Evolutionary conservation across 306 rosid genomes (phyloP), one percentile per base, ranked within the genome.

Genomic region (Dicorynia guianensis): DNA sequence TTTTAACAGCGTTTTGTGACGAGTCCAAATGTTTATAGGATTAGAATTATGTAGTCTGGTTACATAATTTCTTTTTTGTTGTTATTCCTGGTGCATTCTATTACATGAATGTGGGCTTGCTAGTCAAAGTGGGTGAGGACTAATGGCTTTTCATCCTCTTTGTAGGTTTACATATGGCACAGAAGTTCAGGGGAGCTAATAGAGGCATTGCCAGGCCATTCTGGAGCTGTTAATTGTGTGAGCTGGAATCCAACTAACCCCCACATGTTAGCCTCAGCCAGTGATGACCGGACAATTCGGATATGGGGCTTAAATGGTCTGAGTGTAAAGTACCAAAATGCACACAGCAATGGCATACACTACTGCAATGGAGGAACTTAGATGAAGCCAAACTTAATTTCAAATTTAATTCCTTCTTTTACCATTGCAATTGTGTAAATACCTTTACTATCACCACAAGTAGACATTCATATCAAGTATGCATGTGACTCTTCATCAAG

Each of bases 231-330:
- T 33, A 96, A 92, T 70, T 89, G 96, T 71, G 99, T 96, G 75
- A 88, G 97, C 79, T 96, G 99, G 99, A 96, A 96, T 76, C 99
- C 99, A 35, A 75, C 87, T 6, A 96, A 96, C 44, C 96, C 97
- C 8, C 97, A 96, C 87, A 90, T 96, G 98, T 80, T 96, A 68
- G 99, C 99, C 79, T 96, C 98, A 0, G 98, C 96, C 39, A 96
- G 99, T 46, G 99, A 96, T 72, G 99, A 96, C 81, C 87, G 92
- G 15, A 92, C 99, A 13, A 90, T 96, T 67, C 83, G 97, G 79
- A 92, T 96, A 84, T 96, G 99, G 99, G 99, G 99, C 62, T 69
- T 96, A 42, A 89, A 84, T 46, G 84, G 84, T 76, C 87, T 85
- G 74, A 83, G 78, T 39, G 82, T 75, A 34, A 90, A 92, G 76